Evolutionary conservation across 139 green algal genomes (phyloP), one percentile per base, ranked within the genome.

Genomic region (Parachlorella kessleri): DNA sequence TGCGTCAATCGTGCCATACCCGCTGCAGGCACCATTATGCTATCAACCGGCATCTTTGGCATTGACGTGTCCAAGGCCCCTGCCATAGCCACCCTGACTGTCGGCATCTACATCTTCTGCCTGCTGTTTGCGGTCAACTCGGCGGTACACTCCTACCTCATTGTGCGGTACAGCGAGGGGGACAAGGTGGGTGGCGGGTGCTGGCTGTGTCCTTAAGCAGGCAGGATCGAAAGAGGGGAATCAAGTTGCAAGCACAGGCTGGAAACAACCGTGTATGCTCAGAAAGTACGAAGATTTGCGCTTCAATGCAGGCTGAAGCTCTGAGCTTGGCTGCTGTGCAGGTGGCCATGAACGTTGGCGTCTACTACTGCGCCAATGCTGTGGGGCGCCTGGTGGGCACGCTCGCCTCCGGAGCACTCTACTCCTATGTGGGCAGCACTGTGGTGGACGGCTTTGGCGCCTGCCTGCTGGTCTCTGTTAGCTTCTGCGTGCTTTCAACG

Each of bases 361-460:
- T 95, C 72, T 97, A 97, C 82, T 97, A 97, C 81, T 91, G 90
- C 76, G 83, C 89, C 10, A 97, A 97, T 73, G 93, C 93, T 2
- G 83, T 92, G 66, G 93, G 93, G 1, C 88, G 93, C 9, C 84
- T 97, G 32, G 74, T 80, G 33, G 92, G 93, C 68, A 97, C 93
- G 2, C 77, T 97, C 6, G 81, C 92, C 3, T 93, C 85, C 2
- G 75, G 93, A 91, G 89, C 90, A 36, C 81, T 97, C 69, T 97
- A 97, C 80, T 89, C 86, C 3, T 95, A 92, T 73, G 86, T 84
- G 0, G 91, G 89, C 26, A 74, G 65, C 71, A 88, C 54, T 33
- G 40, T 88, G 3, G 76, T 90, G 6, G 72, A 87, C 6, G 90
- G 93, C 28, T 94, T 97, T 66, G 93, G 91, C 6, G 86, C 77